A percentile compares a stretch with the other conserved stretches of the same genome.
Conservation (phyloP, 768 basidiomycete genomes). For the Pleurotus ostreatus region DNA sequence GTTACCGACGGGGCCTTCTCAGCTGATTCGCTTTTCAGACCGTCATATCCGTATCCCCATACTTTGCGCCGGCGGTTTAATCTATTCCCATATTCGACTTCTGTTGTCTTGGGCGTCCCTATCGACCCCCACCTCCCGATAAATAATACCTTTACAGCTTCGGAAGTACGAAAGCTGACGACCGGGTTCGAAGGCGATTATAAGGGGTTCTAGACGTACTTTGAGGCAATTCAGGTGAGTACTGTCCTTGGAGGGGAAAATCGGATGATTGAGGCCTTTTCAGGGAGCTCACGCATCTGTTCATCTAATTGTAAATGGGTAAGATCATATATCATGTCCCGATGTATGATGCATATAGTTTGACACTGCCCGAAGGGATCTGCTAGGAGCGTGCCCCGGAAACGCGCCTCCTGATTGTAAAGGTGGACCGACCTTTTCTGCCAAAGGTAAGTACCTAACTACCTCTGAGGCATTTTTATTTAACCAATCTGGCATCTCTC, state of each 20-base stretch:
- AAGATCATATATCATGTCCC: constrained; percentile 10
- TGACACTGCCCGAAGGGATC: constrained; percentile 16
- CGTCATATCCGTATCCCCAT: constrained; percentile 29
- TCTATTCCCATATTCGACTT: constrained; percentile 21
- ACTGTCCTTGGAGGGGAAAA: background rate
- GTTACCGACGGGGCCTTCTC: constrained; percentile 47
- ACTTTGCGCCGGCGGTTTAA: constrained; percentile 27
- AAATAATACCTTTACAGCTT: constrained; percentile 22
- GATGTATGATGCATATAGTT: background rate
- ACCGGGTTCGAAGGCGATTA: constrained; percentile 25
- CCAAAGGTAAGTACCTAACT: constrained; percentile 16
- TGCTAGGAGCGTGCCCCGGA: constrained; percentile 22
- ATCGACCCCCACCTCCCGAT: constrained; percentile 16
- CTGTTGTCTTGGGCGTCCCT: constrained; percentile 9
- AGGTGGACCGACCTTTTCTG: constrained; percentile 23
- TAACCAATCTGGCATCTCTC: too few relatives aligned
- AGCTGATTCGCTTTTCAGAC: constrained; percentile 51
- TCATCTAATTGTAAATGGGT: constrained; percentile 27
- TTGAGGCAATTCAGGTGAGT: constrained; percentile 23
- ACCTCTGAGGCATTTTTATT: too few relatives aligned
- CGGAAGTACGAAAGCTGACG: constrained; percentile 18
- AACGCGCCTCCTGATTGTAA: constrained; percentile 19
- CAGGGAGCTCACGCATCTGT: constrained; percentile 28
- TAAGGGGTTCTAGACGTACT: constrained; percentile 22
- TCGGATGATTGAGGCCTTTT: background rate